Evolutionary conservation across 179 eudicot genomes (phyloP).

Genomic region (Monotropa hypopitys): DNA sequence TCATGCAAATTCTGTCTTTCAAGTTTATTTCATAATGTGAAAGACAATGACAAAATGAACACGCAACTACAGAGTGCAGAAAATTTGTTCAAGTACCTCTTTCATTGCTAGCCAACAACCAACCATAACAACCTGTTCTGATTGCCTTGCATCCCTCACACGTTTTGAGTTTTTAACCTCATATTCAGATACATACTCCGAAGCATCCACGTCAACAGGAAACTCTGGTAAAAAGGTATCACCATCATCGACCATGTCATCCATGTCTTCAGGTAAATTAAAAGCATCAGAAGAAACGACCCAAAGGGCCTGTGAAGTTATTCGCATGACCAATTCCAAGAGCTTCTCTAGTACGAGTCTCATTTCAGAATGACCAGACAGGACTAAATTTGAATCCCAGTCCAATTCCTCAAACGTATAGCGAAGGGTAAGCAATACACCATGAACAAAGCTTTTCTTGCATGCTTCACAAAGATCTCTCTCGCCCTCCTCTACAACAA

Average conservation of each 20-base stretch:
- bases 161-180: constrained; percentile 27
- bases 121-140: constrained; percentile 93
- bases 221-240: constrained; percentile 40
- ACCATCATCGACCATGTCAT: constrained; percentile 58
- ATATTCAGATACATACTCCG: constrained; percentile 16
- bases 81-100: constrained; percentile 51
- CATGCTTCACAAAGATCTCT: constrained; percentile 83
- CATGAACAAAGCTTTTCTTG: constrained; percentile 88
- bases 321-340: constrained; percentile 61
- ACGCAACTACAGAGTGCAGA: constrained; percentile 3
- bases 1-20: background rate
- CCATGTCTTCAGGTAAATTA: constrained; percentile 76
- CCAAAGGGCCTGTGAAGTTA: constrained; percentile 86
- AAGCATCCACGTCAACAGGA: constrained; percentile 23
- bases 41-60: background rate
- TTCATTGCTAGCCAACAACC: constrained; percentile 99
- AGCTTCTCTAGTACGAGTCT: constrained; percentile 53
- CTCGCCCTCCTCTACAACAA: constrained; percentile 66
- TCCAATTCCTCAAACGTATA: constrained; percentile 93
- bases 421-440: constrained; percentile 78
- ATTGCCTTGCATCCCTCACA: constrained; percentile 29
- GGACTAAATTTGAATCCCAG: constrained; percentile 48
- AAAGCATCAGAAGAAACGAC: constrained; percentile 95
- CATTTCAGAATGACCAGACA: constrained; percentile 42
- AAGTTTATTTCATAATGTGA: background rate